Evolutionary conservation across 2,329 filamentous ascomycete species (phyloP), one percentile per base, ranked within the genome.

Genomic region (Colletotrichum neosansevieriae): DNA sequence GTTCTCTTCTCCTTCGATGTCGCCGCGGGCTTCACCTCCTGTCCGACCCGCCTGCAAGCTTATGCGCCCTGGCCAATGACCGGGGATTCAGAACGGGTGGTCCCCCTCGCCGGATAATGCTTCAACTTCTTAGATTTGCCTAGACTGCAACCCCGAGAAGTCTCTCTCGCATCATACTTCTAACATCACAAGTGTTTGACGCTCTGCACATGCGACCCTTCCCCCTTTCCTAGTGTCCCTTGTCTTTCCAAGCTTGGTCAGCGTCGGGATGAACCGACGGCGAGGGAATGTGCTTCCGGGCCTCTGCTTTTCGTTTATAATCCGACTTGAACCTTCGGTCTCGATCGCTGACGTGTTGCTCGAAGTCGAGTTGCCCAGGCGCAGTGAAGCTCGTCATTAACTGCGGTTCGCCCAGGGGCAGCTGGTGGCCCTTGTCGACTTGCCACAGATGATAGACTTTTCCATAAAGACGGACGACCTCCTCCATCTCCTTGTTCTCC

Each of bases 401-500:
- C 73, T 84, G 80, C 9, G 86, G 86, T 71, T 82, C 79, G 0
- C 86, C 86, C 3, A 88, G 72, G 0, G 86, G 86, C 34, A 88
- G 69, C 67, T 76, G 75, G 74, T 95, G 88, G 0, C 92, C 92
- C 6, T 87, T 83, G 79, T 97, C 93, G 15, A 91, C 88, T 84
- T 97, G 92, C 94, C 94, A 97, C 47, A 96, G 83, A 76, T 97
- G 93, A 77, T 91, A 96, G 1, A 91, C 88, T 76, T 97, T 97
- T 10, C 94, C 94, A 75, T 97, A 97, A 3, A 96, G 77, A 0
- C 86, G 83, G 3, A 93, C 80, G 0, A 96, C 85, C 66, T 94
- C 85, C 70, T 91, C 88, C 92, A 97, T 96, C 79, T 95, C 93
- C 53, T 86, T 85, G 36, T 88, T 92, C 81, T 97, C 94, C 2